Evolutionary conservation across 208 protist species (phyloP).

Genomic region (Polymyxa betae): DNA sequence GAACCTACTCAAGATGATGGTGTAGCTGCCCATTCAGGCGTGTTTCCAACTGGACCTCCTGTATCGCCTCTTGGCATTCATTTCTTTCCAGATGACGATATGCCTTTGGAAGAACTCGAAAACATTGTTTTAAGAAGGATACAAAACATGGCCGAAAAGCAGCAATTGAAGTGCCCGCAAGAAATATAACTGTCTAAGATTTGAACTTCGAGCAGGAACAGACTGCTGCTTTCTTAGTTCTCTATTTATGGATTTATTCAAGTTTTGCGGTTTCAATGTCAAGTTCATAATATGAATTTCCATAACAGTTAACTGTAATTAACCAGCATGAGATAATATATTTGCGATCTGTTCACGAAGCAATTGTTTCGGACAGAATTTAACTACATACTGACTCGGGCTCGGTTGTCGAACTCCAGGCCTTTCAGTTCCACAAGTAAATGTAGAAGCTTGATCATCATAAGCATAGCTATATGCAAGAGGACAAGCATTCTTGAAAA

Average conservation of each 20-base stretch:
- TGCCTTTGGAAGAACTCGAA: conserved; percentile 14
- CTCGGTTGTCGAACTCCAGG: background rate
- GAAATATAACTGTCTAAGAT: no score
- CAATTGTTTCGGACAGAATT: background rate
- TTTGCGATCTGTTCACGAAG: background rate
- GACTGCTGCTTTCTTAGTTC: no score
- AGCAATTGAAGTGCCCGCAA: background rate
- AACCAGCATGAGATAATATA: no score
- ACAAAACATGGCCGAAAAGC: background rate
- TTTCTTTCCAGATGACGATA: background rate
- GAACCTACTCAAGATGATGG: background rate
- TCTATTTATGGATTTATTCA: no score
- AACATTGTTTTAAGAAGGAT: background rate
- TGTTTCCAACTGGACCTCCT: background rate
- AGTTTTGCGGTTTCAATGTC: no score
- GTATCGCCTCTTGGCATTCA: no score
- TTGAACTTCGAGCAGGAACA: no score
- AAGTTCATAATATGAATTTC: no score
- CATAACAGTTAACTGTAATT: no score
- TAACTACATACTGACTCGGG: background rate
- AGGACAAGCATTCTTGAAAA: conserved; percentile 30
- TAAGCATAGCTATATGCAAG: conserved; percentile 41
- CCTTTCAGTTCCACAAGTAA: background rate
- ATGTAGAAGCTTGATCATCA: background rate
- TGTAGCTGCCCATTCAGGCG: background rate